A percentile compares a stretch with the other conserved stretches of the same genome.
phyloP scores from a whole-genome alignment of 352 stramenopile genomes.

The Globisporangium barbulae region DNA sequence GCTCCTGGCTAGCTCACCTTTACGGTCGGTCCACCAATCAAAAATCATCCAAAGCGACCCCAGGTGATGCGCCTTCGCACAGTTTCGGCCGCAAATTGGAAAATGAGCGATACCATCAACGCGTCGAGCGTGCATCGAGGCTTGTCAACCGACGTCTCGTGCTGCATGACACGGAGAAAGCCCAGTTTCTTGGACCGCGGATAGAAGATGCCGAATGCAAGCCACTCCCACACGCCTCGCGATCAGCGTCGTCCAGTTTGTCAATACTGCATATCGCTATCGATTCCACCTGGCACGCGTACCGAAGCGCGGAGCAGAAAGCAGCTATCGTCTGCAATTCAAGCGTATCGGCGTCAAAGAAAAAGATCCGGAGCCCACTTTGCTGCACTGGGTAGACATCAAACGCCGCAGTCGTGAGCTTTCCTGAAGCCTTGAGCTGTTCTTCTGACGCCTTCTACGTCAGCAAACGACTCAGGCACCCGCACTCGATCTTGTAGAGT shows the following conservation, averaged over 20 bases:
- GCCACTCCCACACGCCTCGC: neutral
- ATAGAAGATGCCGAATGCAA: conserved; percentile 12
- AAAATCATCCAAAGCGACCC: neutral
- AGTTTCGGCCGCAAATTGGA: neutral
- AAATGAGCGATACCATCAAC: neutral
- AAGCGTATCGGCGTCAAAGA: neutral
- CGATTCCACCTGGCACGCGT: neutral
- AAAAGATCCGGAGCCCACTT: neutral
- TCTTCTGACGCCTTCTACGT: neutral
- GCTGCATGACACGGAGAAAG: neutral
- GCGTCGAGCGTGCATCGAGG: neutral
- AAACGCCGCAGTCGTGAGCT: neutral
- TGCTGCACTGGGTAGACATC: neutral
- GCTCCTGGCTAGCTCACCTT: too few relatives aligned
- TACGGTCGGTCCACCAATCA: too few relatives aligned
- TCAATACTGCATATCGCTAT: neutral
- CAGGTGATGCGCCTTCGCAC: neutral
- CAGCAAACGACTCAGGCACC: neutral
- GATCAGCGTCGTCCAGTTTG: neutral
- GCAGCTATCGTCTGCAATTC: neutral
- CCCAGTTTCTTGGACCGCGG: conserved; percentile 3
- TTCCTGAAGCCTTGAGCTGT: neutral
- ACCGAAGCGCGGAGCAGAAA: conserved; percentile 2
- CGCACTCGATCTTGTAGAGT: neutral
- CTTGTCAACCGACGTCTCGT: neutral